phyloP scores from a whole-genome alignment of 2,329 filamentous ascomycete genomes.

The Ophiocordyceps camponoti-saundersi region DNA sequence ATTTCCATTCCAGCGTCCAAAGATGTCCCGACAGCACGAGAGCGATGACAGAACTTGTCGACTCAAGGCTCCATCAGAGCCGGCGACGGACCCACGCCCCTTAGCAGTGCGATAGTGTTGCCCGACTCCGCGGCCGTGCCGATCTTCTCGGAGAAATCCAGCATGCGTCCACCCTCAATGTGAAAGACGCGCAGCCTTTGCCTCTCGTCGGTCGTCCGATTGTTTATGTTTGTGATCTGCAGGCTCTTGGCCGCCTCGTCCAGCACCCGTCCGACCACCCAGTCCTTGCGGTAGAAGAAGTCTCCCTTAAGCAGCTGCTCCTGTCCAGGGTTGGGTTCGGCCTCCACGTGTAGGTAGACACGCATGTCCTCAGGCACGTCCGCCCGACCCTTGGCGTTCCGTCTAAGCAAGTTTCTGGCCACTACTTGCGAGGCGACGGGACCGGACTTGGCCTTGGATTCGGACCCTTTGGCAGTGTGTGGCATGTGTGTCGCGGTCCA shows the following conservation, averaged over 20 bases:
- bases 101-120: conserved; percentile 75
- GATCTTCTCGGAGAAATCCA: conserved; percentile 81
- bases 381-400: conserved; percentile 75
- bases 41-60: background rate
- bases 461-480: conserved; percentile 40
- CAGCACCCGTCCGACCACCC: conserved; percentile 73
- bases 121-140: conserved; percentile 58
- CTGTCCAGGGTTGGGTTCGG: conserved; percentile 69
- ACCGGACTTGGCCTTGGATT: conserved; percentile 44
- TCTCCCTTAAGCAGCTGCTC: conserved; percentile 68
- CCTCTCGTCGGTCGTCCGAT: conserved; percentile 56
- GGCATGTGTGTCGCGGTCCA: conserved; percentile 62
- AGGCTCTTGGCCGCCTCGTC: conserved; percentile 62
- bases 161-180: conserved; percentile 69
- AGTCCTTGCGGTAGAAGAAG: conserved; percentile 69
- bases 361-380: conserved; percentile 68
- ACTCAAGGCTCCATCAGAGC: conserved; percentile 42
- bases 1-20: background rate
- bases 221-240: conserved; percentile 74
- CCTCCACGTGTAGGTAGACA: conserved; percentile 83
- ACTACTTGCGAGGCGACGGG: conserved; percentile 46
- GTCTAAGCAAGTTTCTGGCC: conserved; percentile 57
- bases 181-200: conserved; percentile 79
- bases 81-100: conserved; percentile 68
- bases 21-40: background rate